phyloP scores from a whole-genome alignment of 768 basidiomycete genomes.

The Suillus spraguei region DNA sequence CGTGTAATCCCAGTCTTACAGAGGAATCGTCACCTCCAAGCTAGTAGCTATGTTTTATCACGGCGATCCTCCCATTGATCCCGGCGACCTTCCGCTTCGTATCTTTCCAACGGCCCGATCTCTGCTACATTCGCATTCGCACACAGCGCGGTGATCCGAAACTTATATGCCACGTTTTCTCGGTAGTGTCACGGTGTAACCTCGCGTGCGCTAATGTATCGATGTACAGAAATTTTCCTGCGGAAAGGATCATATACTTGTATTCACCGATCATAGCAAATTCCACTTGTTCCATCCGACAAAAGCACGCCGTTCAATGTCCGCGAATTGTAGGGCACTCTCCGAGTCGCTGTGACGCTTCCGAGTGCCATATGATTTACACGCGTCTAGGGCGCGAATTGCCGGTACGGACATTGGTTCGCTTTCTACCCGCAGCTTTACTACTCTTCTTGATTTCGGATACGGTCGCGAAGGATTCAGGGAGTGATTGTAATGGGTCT shows the following conservation, averaged over 20 bases:
- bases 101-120: neutral
- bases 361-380: neutral
- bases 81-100: neutral
- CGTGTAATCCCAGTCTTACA: neutral
- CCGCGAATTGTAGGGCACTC: conserved; percentile 19
- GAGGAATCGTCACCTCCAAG: neutral
- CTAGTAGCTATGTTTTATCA: neutral
- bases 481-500: neutral
- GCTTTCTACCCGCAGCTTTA: neutral
- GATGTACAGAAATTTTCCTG: neutral
- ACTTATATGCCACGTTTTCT: neutral
- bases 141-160: conserved; percentile 4
- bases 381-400: neutral
- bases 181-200: neutral
- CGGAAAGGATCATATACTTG: neutral
- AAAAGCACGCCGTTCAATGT: conserved; percentile 22
- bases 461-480: neutral
- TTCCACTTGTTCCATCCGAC: conserved; percentile 18
- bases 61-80: neutral
- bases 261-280: conserved; percentile 20
- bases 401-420: neutral
- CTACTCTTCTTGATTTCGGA: neutral
- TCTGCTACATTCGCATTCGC: neutral
- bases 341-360: conserved; percentile 2
- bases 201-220: neutral